These are phyloP conservation scores for Gaultheria prostrata DNA, from an alignment of 148 eudicot genomes.

Conservation along the genomic window DNA sequence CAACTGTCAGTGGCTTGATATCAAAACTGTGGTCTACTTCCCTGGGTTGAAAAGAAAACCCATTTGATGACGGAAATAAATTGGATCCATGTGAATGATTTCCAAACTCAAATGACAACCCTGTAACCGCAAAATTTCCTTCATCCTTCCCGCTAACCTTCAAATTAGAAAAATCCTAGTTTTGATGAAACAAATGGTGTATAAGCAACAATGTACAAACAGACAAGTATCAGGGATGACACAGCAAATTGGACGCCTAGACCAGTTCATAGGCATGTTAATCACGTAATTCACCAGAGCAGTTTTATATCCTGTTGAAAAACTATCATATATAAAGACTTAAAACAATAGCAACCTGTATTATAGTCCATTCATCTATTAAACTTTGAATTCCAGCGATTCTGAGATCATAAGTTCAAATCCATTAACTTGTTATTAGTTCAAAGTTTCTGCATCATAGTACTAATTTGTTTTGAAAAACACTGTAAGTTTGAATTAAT, in stretches of 20 bases:
- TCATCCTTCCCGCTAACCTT: slow-evolving; percentile 39
- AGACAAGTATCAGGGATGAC: neutral
- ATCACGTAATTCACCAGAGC: neutral
- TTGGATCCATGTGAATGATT: slow-evolving; percentile 30
- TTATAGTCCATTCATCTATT: slow-evolving; percentile 16
- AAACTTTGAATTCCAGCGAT: neutral
- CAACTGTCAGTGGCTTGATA: slow-evolving; percentile 22
- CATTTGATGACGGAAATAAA: slow-evolving; percentile 35
- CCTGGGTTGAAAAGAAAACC: slow-evolving; percentile 19
- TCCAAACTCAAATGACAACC: slow-evolving; percentile 27
- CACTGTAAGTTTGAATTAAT: neutral
- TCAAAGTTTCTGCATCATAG: neutral
- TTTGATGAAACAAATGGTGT: slow-evolving; percentile 10
- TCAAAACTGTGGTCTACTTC: slow-evolving; percentile 29
- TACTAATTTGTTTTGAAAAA: slow-evolving; percentile 8
- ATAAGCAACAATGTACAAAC: neutral
- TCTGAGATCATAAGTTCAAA: too few relatives aligned
- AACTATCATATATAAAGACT: neutral
- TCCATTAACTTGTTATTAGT: too few relatives aligned
- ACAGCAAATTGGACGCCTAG: neutral
- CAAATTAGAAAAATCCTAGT: slow-evolving; percentile 14
- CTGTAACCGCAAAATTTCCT: slow-evolving; percentile 27
- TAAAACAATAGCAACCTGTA: slow-evolving; percentile 33
- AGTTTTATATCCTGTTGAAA: neutral
- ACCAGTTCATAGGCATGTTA: neutral